Percentiles rank a stretch among this genome's conserved stretches.
phyloP scores from a whole-genome alignment of 1,284 basidiomycete genomes.

The Phlebopus sp. region DNA sequence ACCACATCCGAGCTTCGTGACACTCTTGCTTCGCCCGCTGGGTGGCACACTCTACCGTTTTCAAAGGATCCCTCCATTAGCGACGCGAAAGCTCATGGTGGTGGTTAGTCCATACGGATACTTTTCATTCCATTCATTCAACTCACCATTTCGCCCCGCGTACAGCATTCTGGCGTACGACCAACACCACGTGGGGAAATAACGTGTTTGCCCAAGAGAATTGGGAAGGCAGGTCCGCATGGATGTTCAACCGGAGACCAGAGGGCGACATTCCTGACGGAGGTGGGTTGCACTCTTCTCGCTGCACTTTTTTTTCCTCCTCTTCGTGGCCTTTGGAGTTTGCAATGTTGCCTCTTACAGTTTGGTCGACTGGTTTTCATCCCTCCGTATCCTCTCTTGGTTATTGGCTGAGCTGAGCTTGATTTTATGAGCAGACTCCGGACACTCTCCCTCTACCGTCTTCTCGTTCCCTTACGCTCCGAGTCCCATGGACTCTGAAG shows the following conservation, averaged over 20 bases:
- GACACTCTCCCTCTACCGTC: constrained; percentile 25
- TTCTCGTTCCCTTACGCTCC: constrained; percentile 78
- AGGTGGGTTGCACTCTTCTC: neutral
- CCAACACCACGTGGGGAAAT: constrained; percentile 86
- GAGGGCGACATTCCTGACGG: constrained; percentile 46
- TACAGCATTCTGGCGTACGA: constrained; percentile 53
- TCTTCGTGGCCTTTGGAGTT: neutral
- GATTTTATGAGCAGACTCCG: neutral
- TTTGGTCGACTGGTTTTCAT: no score
- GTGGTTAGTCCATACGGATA: neutral
- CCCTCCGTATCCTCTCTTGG: neutral
- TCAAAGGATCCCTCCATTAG: constrained; percentile 48
- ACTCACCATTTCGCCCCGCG: neutral
- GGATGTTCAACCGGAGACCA: constrained; percentile 80
- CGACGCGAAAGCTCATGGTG: constrained; percentile 11
- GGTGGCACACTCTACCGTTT: constrained; percentile 80
- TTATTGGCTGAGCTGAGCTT: no score
- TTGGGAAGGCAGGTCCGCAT: constrained; percentile 80
- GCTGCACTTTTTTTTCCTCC: neutral
- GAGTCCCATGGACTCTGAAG: constrained; percentile 43
- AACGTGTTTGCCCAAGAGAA: constrained; percentile 90
- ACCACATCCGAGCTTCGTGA: constrained; percentile 21
- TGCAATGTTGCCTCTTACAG: neutral
- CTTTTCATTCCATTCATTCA: neutral
- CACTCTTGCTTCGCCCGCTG: constrained; percentile 73